Evolutionary conservation across 2,329 filamentous ascomycete genomes (phyloP).

Genomic region (Xylariaceae sp.): DNA sequence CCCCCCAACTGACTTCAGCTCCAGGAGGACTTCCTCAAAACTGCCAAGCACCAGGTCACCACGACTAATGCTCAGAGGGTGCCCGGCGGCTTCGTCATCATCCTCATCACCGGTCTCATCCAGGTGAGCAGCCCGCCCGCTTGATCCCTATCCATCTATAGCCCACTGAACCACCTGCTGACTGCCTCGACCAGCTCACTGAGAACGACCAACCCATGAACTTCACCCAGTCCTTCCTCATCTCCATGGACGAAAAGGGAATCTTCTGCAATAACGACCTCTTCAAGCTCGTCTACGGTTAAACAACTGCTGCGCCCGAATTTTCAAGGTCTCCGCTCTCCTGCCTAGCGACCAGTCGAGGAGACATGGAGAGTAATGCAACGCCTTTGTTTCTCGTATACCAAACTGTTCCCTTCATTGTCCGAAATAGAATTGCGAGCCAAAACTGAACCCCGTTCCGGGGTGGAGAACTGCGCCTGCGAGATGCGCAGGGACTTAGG

Average conservation of each 20-base stretch:
- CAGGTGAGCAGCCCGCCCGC: conserved; percentile 16
- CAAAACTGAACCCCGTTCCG: too few species aligned
- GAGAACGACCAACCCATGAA: conserved; percentile 83
- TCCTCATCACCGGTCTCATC: conserved; percentile 83
- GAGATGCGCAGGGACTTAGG: too few species aligned
- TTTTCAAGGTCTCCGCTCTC: too few species aligned
- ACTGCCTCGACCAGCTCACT: conserved; percentile 61
- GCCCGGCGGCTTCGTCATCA: conserved; percentile 66
- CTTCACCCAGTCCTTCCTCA: conserved; percentile 87
- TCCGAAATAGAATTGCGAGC: too few species aligned
- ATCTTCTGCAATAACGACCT: conserved; percentile 86
- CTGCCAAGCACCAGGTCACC: conserved; percentile 48
- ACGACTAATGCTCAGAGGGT: conserved; percentile 84
- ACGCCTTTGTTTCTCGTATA: too few species aligned
- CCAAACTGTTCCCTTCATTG: too few species aligned
- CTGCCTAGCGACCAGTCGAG: too few species aligned
- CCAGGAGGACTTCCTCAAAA: conserved; percentile 17
- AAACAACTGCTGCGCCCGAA: conserved; percentile 18
- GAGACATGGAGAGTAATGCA: too few species aligned
- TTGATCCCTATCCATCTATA: neutral
- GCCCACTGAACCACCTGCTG: conserved; percentile 2
- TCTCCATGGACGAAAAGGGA: conserved; percentile 54
- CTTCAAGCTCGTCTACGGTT: conserved; percentile 81
- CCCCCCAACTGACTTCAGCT: conserved; percentile 4
- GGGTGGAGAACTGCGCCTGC: too few species aligned